These are phyloP conservation scores for Plasmopara muralis DNA, from an alignment of 352 stramenopile species.

Conservation along the genomic window DNA sequence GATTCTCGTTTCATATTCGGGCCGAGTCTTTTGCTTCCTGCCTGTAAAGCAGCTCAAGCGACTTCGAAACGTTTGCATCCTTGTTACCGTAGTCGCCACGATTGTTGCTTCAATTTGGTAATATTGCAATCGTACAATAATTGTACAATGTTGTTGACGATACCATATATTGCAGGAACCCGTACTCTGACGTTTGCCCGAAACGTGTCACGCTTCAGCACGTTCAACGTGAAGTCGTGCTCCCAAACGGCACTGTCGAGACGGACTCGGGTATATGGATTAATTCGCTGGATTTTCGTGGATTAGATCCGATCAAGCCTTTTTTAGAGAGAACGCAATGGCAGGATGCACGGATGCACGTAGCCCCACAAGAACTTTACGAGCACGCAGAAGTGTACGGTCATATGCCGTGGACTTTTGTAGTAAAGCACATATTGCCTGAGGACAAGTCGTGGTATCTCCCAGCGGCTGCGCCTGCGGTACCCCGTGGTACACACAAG, in stretches of 20 bases:
- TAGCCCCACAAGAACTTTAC: constrained; percentile 30
- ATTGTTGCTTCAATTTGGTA: constrained; percentile 52
- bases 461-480: constrained; percentile 21
- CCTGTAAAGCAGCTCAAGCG: constrained; percentile 29
- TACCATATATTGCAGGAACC: constrained; percentile 38
- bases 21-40: constrained; percentile 71
- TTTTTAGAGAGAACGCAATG: constrained; percentile 46
- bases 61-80: constrained; percentile 36
- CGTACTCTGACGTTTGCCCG: constrained; percentile 64
- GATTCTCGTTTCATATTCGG: constrained; percentile 47
- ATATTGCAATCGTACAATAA: background rate
- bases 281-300: constrained; percentile 64
- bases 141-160: background rate
- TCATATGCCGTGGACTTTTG: constrained; percentile 59
- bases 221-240: constrained; percentile 45
- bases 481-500: constrained; percentile 18
- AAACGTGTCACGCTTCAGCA: constrained; percentile 70
- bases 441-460: constrained; percentile 73
- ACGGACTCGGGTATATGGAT: constrained; percentile 68
- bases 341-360: constrained; percentile 30
- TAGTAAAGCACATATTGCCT: constrained; percentile 57
- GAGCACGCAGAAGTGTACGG: constrained; percentile 60
- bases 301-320: constrained; percentile 38
- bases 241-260: constrained; percentile 35
- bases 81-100: constrained; percentile 28